Percentiles rank a stretch among this genome's conserved stretches.
These are phyloP conservation scores for Silene noctiflora DNA, from an alignment of 179 eudicot species.

Conservation along the genomic window DNA sequence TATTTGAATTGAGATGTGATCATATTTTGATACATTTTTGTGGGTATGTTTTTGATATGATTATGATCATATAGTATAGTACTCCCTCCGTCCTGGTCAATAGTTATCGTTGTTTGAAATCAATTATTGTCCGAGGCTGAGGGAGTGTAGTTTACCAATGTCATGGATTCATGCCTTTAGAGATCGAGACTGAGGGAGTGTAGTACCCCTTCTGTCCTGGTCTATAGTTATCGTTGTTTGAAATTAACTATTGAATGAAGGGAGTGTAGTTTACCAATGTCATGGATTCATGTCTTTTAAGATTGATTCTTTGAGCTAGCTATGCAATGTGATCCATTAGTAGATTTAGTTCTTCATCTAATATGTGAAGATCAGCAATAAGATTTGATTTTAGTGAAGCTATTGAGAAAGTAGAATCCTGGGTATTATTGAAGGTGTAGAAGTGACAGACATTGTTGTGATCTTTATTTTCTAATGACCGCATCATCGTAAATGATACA, in stretches of 20 bases:
- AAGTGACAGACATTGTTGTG: slow-evolving; percentile 1
- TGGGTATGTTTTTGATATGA: slow-evolving; percentile 13
- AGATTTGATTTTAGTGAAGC: neutral
- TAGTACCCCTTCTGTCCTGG: no score
- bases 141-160: neutral
- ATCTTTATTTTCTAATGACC: neutral
- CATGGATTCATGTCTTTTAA: neutral
- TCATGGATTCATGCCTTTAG: neutral
- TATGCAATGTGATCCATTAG: neutral
- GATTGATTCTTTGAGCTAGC: neutral
- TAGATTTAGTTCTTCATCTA: neutral
- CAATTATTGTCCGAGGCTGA: no score
- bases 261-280: neutral
- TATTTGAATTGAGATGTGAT: neutral
- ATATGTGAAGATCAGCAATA: neutral
- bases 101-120: no score
- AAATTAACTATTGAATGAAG: no score
- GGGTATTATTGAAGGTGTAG: slow-evolving; percentile 10
- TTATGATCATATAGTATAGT: neutral
- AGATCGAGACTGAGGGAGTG: no score
- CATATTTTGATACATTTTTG: neutral
- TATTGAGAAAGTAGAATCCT: neutral
- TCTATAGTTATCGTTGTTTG: no score
- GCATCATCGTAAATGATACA: neutral
- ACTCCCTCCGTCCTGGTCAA: no score